Evolutionary conservation across 2,329 filamentous ascomycete species (phyloP).

Genomic region (Phyllachora maydis): DNA sequence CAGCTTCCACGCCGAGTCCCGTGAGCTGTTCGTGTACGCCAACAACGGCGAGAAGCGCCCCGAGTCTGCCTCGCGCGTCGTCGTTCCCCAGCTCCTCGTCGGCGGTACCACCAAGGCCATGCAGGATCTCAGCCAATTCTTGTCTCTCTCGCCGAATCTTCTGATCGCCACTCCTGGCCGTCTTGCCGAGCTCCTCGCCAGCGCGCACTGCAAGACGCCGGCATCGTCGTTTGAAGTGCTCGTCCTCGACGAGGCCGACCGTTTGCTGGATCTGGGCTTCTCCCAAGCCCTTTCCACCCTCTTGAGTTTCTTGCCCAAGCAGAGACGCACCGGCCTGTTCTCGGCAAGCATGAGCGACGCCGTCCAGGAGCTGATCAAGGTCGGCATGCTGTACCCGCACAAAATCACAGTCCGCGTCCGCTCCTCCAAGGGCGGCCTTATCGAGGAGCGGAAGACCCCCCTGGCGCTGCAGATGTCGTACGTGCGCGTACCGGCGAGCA

Average conservation of each 20-base stretch:
- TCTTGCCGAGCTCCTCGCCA: slow-evolving; percentile 69
- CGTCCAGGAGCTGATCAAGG: slow-evolving; percentile 77
- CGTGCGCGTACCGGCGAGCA: slow-evolving; percentile 49
- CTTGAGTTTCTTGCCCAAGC: slow-evolving; percentile 68
- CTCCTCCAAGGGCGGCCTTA: slow-evolving; percentile 38
- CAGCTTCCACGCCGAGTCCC: slow-evolving; percentile 64
- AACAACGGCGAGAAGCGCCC: slow-evolving; percentile 34
- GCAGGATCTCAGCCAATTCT: slow-evolving; percentile 71
- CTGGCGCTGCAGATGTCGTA: slow-evolving; percentile 89
- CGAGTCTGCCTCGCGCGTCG: slow-evolving; percentile 20
- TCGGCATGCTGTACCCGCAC: slow-evolving; percentile 83
- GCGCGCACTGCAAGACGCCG: slow-evolving; percentile 70
- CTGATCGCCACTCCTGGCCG: slow-evolving; percentile 82
- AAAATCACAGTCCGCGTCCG: slow-evolving; percentile 91
- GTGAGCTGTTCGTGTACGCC: slow-evolving; percentile 36
- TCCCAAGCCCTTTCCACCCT: slow-evolving; percentile 80
- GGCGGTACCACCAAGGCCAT: slow-evolving; percentile 62
- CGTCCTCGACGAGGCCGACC: slow-evolving; percentile 86
- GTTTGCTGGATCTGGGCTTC: slow-evolving; percentile 82
- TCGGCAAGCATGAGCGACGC: slow-evolving; percentile 93
- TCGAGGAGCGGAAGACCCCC: slow-evolving; percentile 72
- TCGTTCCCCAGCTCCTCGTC: slow-evolving; percentile 75
- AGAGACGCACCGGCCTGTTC: slow-evolving; percentile 81
- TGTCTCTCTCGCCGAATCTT: slow-evolving; percentile 70
- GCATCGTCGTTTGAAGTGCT: slow-evolving; percentile 82